Conservation (phyloP, 139 green algal genomes). For the Bryopsis sp. region DNA sequence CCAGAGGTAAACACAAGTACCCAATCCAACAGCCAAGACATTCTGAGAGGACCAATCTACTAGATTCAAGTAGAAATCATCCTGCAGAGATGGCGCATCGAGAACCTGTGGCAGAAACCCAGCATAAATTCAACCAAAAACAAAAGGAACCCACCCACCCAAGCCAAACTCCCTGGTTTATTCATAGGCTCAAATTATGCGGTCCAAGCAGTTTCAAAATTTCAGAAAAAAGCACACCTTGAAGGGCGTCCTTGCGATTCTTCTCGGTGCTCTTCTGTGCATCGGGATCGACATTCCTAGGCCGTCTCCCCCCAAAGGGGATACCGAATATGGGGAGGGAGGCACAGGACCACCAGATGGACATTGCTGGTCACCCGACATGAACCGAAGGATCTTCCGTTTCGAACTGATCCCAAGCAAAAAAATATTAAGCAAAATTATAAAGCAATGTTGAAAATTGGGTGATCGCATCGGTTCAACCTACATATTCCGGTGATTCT, state of each 20-base stretch:
- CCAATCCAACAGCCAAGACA: slow-evolving; percentile 85
- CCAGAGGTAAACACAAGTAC: slow-evolving; percentile 93
- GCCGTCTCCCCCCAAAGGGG: slow-evolving; percentile 45
- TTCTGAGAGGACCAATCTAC: slow-evolving; percentile 94
- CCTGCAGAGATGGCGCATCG: slow-evolving; percentile 72
- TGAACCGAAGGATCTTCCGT: slow-evolving; percentile 68
- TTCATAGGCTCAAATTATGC: neutral
- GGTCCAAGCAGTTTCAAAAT: neutral
- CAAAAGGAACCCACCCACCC: neutral
- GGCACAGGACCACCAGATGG: slow-evolving; percentile 39
- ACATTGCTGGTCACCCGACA: slow-evolving; percentile 50
- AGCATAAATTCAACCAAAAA: slow-evolving; percentile 5
- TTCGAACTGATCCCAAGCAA: slow-evolving; percentile 27
- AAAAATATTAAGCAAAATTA: neutral
- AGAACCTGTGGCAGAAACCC: slow-evolving; percentile 28
- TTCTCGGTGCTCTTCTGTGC: slow-evolving; percentile 47
- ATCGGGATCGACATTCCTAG: slow-evolving; percentile 28
- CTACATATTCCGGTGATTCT: too few relatives aligned
- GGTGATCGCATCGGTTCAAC: too few relatives aligned
- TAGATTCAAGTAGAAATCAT: slow-evolving; percentile 99
- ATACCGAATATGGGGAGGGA: slow-evolving; percentile 58
- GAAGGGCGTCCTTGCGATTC: slow-evolving; percentile 85
- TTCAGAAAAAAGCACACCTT: slow-evolving; percentile 54
- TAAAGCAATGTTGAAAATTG: too few relatives aligned
- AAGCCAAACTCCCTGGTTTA: too few relatives aligned